phyloP scores from a whole-genome alignment of 306 rosid species.

The Oxytropis ochrocephala region DNA sequence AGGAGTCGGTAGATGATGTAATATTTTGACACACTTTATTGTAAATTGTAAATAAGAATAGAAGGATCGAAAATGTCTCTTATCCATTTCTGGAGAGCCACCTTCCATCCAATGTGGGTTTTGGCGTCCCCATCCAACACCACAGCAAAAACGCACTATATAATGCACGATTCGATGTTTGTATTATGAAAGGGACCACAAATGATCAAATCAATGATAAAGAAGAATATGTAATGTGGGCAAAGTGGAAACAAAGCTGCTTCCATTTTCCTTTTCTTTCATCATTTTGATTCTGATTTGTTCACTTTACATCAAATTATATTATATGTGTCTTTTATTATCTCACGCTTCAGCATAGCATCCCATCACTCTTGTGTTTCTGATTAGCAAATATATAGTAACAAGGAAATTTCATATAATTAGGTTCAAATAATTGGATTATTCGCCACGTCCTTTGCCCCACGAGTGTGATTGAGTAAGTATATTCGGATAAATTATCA shows the following conservation, averaged over 20 bases:
- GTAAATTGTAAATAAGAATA: not conserved
- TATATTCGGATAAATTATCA: slow-evolving; percentile 10
- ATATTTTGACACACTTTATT: not conserved
- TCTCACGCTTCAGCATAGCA: not conserved
- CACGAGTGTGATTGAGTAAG: not conserved
- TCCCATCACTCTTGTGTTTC: slow-evolving; percentile 4
- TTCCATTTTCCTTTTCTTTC: slow-evolving; percentile 28
- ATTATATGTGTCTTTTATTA: not conserved
- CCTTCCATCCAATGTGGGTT: not conserved
- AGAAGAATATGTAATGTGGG: slow-evolving; percentile 28
- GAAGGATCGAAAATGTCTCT: not conserved
- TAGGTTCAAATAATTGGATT: not conserved
- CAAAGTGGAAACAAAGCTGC: slow-evolving; percentile 48
- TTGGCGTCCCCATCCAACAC: slow-evolving; percentile 19
- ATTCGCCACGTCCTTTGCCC: not conserved
- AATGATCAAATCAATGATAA: slow-evolving; percentile 23
- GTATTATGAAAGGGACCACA: slow-evolving; percentile 30
- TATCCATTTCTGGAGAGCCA: slow-evolving; percentile 25
- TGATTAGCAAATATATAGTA: not conserved
- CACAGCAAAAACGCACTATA: slow-evolving; percentile 52
- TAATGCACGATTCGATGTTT: slow-evolving; percentile 22
- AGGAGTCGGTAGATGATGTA: slow-evolving; percentile 37
- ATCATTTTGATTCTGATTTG: slow-evolving; percentile 24
- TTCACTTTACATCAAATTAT: not conserved
- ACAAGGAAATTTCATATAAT: not conserved